Percentiles rank a stretch among this genome's conserved stretches.
phyloP scores from a whole-genome alignment of 805 yeast species.

The Suhomyces vadensis region DNA sequence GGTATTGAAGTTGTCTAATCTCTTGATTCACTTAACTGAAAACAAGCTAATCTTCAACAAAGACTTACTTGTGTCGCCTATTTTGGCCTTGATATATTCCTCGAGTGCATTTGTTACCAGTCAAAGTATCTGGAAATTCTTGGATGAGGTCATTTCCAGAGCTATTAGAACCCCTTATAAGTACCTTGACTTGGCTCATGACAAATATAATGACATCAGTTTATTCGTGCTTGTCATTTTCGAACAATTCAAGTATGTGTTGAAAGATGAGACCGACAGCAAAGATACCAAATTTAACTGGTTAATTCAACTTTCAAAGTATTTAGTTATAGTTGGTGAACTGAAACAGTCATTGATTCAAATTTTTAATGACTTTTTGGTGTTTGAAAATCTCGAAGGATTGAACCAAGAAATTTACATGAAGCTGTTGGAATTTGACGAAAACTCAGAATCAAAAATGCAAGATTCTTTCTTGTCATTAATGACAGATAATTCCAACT shows the following conservation, averaged over 20 bases:
- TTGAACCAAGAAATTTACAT: constrained; percentile 8
- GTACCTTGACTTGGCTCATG: constrained; percentile 61
- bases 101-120: constrained; percentile 23
- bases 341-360: constrained; percentile 31
- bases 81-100: constrained; percentile 54
- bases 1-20: constrained; percentile 45
- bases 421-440: constrained; percentile 8
- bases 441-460: not conserved
- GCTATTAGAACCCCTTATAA: constrained; percentile 77
- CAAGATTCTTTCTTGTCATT: constrained; percentile 15
- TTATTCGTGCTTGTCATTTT: constrained; percentile 38
- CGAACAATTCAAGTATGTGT: constrained; percentile 69
- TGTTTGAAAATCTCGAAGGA: constrained; percentile 2
- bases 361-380: constrained; percentile 15
- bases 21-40: constrained; percentile 49
- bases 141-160: constrained; percentile 78
- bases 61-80: constrained; percentile 53
- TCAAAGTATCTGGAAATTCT: constrained; percentile 47
- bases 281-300: constrained; percentile 37
- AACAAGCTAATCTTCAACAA: constrained; percentile 57
- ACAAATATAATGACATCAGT: constrained; percentile 30
- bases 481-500: constrained; percentile 13
- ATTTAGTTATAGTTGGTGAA: constrained; percentile 61
- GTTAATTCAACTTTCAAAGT: constrained; percentile 51
- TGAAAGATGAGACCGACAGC: constrained; percentile 23